Evolutionary conservation across 2,329 filamentous ascomycete genomes (phyloP).

Genomic region (Fusarium sp.): DNA sequence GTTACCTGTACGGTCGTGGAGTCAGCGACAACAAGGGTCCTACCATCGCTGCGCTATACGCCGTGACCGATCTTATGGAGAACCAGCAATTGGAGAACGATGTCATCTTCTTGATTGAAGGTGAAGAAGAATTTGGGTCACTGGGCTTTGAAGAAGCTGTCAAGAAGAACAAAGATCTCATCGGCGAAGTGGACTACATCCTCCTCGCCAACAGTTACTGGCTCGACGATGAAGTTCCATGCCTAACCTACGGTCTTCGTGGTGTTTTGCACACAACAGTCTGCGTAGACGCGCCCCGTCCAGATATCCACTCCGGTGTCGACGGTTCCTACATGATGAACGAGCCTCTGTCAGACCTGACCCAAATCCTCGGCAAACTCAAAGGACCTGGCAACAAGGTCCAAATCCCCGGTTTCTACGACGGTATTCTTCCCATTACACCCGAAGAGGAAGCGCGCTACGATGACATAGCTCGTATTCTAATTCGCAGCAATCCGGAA

Average conservation of each 20-base stretch:
- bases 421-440: slow-evolving; percentile 80
- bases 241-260: slow-evolving; percentile 91
- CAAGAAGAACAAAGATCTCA: slow-evolving; percentile 80
- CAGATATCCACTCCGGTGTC: slow-evolving; percentile 95
- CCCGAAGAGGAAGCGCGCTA: slow-evolving; percentile 83
- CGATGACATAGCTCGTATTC: slow-evolving; percentile 81
- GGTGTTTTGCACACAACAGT: slow-evolving; percentile 95
- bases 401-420: slow-evolving; percentile 88
- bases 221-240: slow-evolving; percentile 95
- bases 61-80: slow-evolving; percentile 87
- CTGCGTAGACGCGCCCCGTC: slow-evolving; percentile 84
- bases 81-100: slow-evolving; percentile 87
- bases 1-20: slow-evolving; percentile 94
- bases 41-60: slow-evolving; percentile 92
- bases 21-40: slow-evolving; percentile 98
- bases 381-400: slow-evolving; percentile 85
- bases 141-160: slow-evolving; percentile 90
- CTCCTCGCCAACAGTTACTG: slow-evolving; percentile 98
- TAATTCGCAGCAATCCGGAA: slow-evolving; percentile 77
- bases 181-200: slow-evolving; percentile 94
- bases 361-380: slow-evolving; percentile 81
- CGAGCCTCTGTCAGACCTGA: slow-evolving; percentile 91
- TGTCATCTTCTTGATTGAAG: slow-evolving; percentile 93
- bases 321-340: slow-evolving; percentile 91
- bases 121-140: slow-evolving; percentile 95